These are phyloP conservation scores for Orbilia blumenaviensis DNA, from an alignment of 2,329 filamentous ascomycete species.

Conservation along the genomic window DNA sequence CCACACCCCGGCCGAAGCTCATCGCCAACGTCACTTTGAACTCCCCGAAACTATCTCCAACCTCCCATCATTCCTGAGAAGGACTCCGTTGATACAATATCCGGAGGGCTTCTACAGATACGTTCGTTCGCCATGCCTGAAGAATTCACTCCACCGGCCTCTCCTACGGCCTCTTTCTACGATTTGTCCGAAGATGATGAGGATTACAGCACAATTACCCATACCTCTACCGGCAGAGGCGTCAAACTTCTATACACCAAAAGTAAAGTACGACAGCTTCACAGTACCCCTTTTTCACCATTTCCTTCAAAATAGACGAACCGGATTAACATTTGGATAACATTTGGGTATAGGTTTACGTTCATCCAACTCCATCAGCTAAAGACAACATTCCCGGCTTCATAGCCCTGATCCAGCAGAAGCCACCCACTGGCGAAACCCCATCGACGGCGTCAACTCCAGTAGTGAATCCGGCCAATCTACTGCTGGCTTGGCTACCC, in stretches of 20 bases:
- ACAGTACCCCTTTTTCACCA: neutral
- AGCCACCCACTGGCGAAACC: slow-evolving; percentile 68
- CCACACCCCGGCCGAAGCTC: slow-evolving; percentile 22
- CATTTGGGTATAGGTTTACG: slow-evolving; percentile 74
- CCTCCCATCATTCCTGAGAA: too few species aligned
- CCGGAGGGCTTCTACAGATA: slow-evolving; percentile 28
- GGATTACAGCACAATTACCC: slow-evolving; percentile 92
- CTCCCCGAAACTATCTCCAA: too few species aligned
- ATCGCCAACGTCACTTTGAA: slow-evolving; percentile 9
- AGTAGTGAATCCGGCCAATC: slow-evolving; percentile 63
- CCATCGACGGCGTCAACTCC: neutral
- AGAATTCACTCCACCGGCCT: slow-evolving; percentile 65
- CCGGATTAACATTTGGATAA: neutral
- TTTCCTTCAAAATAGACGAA: neutral
- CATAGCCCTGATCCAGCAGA: slow-evolving; percentile 91
- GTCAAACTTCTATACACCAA: slow-evolving; percentile 96
- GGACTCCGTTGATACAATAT: slow-evolving; percentile 39
- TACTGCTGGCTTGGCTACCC: slow-evolving; percentile 91
- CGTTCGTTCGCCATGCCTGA: slow-evolving; percentile 40
- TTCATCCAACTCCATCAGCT: slow-evolving; percentile 89
- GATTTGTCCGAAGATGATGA: slow-evolving; percentile 82
- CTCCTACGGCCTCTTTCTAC: slow-evolving; percentile 88
- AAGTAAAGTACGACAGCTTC: slow-evolving; percentile 75
- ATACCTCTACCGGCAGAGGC: slow-evolving; percentile 77
- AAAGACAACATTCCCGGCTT: slow-evolving; percentile 97